A percentile compares a stretch with the other conserved stretches of the same genome.
Evolutionary conservation across 75 land plant species (phyloP).

Genomic region (Adiantum capillusveneris): DNA sequence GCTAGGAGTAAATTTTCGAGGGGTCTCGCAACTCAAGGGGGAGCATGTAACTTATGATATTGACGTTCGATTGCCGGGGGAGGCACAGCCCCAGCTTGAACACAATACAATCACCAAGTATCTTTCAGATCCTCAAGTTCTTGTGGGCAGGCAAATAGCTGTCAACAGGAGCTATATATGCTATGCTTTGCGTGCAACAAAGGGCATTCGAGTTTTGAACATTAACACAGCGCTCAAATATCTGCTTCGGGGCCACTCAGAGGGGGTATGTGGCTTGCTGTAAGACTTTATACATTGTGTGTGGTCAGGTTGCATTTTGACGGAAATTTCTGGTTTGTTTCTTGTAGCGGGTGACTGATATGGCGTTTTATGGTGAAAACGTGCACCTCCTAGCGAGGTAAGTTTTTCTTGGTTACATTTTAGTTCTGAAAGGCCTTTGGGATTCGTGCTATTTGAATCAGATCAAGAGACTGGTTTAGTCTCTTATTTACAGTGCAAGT

Average conservation of each 20-base stretch:
- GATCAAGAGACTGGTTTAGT: too few relatives aligned
- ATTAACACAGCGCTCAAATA: constrained; percentile 71
- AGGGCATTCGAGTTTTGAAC: constrained; percentile 74
- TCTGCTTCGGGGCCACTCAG: constrained; percentile 66
- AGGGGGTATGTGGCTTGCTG: constrained; percentile 30
- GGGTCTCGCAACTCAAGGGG: constrained; percentile 56
- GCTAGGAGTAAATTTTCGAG: constrained; percentile 58
- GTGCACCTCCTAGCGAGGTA: constrained; percentile 92
- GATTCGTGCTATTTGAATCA: too few relatives aligned
- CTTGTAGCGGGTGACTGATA: constrained; percentile 94
- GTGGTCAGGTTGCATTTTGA: not conserved
- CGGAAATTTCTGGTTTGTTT: too few relatives aligned
- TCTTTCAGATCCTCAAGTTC: constrained; percentile 68
- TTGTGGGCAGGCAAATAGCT: constrained; percentile 83
- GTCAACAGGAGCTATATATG: constrained; percentile 80
- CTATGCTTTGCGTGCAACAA: constrained; percentile 70
- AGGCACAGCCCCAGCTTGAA: constrained; percentile 79
- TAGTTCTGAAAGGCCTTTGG: too few relatives aligned
- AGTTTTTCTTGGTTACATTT: too few relatives aligned
- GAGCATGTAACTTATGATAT: constrained; percentile 65
- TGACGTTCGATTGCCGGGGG: constrained; percentile 53
- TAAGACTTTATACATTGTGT: not conserved
- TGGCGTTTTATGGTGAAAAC: constrained; percentile 88
- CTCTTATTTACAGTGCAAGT: constrained; percentile 55
- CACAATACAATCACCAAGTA: constrained; percentile 89